Evolutionary conservation across 164 flowering plant genomes (phyloP), one percentile per base, ranked within the genome.

Genomic region (Piper betle): DNA sequence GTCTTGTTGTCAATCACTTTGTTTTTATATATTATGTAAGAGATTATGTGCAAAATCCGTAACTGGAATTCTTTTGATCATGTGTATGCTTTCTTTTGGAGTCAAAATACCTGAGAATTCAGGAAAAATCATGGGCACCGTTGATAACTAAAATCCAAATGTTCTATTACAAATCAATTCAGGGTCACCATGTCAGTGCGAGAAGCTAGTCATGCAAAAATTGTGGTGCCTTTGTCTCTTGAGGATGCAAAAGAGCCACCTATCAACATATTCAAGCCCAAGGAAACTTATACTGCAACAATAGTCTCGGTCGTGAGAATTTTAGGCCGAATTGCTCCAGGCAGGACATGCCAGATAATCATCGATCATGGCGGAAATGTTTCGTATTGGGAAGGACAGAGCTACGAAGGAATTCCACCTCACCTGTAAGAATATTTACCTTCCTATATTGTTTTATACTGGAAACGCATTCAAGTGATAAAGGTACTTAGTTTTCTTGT

Each of bases 321-420:
- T 65, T 97, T 94, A 0, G 97, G 99, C 39, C 93, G 93, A 61
- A 80, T 84, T 70, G 89, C 99, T 68, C 97, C 99, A 6, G 97
- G 99, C 53, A 96, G 91, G 72, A 88, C 96, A 56, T 94, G 99
- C 69, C 99, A 94, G 70, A 83, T 94, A 71, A 93, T 94, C 43
- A 91, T 94, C 71, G 95, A 91, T 66, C 99, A 94, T 75, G 95
- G 79, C 57, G 96, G 99, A 55, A 88, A 86, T 75, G 88, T 88
- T 58, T 96, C 99, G 25, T 94, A 91, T 71, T n/a, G n/a, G n/a
- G n/a, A n/a, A n/a, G n/a, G n/a, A n/a, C n/a, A n/a, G n/a, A n/a
- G n/a, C n/a, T n/a, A 91, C 97, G 99, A 97, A 94, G 84, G 99
- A 97, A 55, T 59, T 77, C 91, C 0, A 88, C 91, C 62, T 96